phyloP scores from a whole-genome alignment of 352 stramenopile genomes.

The Phytophthora hibernalis region DNA sequence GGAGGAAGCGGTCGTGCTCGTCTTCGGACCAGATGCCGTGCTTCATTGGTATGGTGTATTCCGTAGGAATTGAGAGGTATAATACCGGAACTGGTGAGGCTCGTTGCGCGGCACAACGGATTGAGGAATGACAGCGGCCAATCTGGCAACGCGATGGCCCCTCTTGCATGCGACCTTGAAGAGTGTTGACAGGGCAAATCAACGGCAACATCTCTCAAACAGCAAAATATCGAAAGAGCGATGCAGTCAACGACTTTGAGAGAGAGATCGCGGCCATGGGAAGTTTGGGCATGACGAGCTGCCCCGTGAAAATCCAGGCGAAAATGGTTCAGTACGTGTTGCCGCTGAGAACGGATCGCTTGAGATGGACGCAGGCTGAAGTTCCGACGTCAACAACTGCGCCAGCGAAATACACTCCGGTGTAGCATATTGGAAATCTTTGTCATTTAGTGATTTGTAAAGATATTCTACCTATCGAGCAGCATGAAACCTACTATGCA shows the following conservation, averaged over 20 bases:
- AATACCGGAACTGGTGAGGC: conserved; percentile 23
- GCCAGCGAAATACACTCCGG: background rate
- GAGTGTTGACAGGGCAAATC: conserved; percentile 28
- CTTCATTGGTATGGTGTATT: conserved; percentile 35
- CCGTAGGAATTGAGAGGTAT: conserved; percentile 10
- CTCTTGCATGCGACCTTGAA: conserved; percentile 29
- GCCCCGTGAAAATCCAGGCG: conserved; percentile 30
- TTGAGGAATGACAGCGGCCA: conserved; percentile 32
- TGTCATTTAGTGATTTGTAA: background rate
- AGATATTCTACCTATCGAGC: background rate
- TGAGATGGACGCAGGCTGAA: conserved; percentile 12
- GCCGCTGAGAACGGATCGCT: conserved; percentile 21
- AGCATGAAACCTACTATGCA: background rate
- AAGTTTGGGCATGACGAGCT: conserved; percentile 29
- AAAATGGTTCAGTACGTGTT: conserved; percentile 14
- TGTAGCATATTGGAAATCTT: conserved; percentile 1
- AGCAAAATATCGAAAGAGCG: conserved; percentile 41
- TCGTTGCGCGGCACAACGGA: conserved; percentile 16
- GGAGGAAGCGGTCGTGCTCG: conserved; percentile 66
- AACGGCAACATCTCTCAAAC: conserved; percentile 37
- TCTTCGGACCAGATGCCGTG: conserved; percentile 64
- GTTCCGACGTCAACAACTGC: conserved; percentile 14
- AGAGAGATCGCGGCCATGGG: background rate
- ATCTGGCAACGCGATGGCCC: conserved; percentile 13
- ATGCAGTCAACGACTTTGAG: background rate